phyloP scores from a whole-genome alignment of 2,329 filamentous ascomycete species.

The Plenodomus biglobosus region DNA sequence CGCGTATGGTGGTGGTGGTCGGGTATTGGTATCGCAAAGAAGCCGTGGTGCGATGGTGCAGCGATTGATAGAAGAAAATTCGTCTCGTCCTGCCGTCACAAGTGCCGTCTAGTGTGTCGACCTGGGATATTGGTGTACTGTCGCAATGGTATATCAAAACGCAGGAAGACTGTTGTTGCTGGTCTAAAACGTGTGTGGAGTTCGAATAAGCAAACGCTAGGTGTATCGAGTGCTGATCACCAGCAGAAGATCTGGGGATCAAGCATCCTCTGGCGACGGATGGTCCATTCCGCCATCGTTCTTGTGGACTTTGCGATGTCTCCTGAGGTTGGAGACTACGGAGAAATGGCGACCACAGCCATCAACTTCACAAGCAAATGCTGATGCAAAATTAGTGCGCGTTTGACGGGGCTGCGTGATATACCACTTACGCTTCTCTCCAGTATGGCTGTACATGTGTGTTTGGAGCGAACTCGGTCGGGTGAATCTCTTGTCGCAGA shows the following conservation, averaged over 20 bases:
- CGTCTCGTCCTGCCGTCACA: slow-evolving; percentile 31
- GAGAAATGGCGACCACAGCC: slow-evolving; percentile 96
- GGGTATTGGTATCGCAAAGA: slow-evolving; percentile 29
- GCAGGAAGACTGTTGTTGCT: slow-evolving; percentile 18
- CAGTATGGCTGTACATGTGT: slow-evolving; percentile 98
- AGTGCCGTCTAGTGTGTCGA: slow-evolving; percentile 27
- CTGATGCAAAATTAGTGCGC: slow-evolving; percentile 51
- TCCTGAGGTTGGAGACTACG: slow-evolving; percentile 90
- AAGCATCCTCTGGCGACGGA: slow-evolving; percentile 51
- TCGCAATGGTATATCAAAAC: slow-evolving; percentile 43
- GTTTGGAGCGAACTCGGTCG: slow-evolving; percentile 92
- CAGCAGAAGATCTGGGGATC: slow-evolving; percentile 18
- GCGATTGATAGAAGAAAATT: slow-evolving; percentile 37
- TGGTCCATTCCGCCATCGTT: slow-evolving; percentile 58
- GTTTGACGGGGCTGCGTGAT: too few species aligned
- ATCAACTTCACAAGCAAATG: slow-evolving; percentile 91
- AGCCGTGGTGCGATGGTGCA: slow-evolving; percentile 16
- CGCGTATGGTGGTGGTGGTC: slow-evolving; percentile 6
- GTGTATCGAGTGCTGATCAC: slow-evolving; percentile 25
- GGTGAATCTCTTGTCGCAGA: slow-evolving; percentile 97
- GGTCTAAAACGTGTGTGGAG: slow-evolving; percentile 2
- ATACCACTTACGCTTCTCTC: slow-evolving; percentile 84
- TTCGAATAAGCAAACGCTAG: slow-evolving; percentile 7
- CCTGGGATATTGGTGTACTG: slow-evolving; percentile 28
- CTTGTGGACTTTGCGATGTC: slow-evolving; percentile 96